phyloP scores from a whole-genome alignment of 2,329 filamentous ascomycete genomes.

The Chrysosphaeria jannelii region DNA sequence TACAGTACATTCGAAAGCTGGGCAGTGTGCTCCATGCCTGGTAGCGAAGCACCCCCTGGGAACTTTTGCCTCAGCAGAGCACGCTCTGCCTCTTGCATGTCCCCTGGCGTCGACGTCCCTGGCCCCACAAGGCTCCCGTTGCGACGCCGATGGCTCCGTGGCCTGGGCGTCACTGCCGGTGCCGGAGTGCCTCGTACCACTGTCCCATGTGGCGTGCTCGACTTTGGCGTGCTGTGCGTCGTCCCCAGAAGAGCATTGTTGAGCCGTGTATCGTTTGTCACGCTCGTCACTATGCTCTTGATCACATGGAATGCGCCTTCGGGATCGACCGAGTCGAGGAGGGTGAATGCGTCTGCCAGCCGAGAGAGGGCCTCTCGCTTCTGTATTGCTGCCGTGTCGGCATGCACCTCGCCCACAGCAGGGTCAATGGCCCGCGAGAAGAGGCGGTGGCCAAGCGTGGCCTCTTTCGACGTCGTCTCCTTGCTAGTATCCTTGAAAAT shows the following conservation, averaged over 20 bases:
- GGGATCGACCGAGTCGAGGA: conserved; percentile 62
- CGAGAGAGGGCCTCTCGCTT: conserved; percentile 64
- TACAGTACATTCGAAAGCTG: conserved; percentile 78
- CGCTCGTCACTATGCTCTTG: conserved; percentile 41
- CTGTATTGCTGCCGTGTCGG: conserved; percentile 33
- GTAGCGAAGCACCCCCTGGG: conserved; percentile 20
- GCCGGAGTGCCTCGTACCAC: conserved; percentile 52
- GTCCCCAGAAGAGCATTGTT: conserved; percentile 14
- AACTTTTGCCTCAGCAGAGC: conserved; percentile 19
- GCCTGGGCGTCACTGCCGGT: no score
- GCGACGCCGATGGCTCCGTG: conserved; percentile 40
- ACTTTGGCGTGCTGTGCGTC: conserved; percentile 10
- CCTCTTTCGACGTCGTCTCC: conserved; percentile 38
- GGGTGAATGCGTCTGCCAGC: conserved; percentile 60
- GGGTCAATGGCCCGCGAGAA: conserved; percentile 63
- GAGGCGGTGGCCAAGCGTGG: conserved; percentile 47
- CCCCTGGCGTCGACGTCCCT: conserved; percentile 14
- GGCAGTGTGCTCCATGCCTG: conserved; percentile 78
- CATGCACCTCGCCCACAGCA: conserved; percentile 56
- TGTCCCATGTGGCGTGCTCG: conserved; percentile 20
- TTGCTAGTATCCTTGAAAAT: background rate
- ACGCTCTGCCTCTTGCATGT: conserved; percentile 16
- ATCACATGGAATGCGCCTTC: conserved; percentile 73
- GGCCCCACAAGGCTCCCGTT: conserved; percentile 14
- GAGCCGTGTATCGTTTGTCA: conserved; percentile 40